These are phyloP conservation scores for Teratosphaeria destructans DNA, from an alignment of 2,329 filamentous ascomycete genomes.

Conservation along the genomic window DNA sequence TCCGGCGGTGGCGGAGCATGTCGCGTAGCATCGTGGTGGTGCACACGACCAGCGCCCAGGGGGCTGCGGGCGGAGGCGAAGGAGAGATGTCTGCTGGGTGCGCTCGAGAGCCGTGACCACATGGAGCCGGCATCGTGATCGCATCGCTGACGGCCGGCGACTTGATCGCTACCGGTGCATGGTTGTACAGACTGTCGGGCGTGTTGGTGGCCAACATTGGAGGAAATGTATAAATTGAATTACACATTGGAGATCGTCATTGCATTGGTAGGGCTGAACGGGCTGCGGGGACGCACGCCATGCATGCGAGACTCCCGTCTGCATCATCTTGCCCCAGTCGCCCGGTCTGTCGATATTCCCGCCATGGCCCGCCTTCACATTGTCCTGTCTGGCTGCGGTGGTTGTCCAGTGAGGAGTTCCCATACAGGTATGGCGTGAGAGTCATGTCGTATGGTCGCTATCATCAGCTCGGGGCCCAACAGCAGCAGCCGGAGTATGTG, in stretches of 20 bases:
- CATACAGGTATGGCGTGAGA: neutral
- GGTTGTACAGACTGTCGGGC: neutral
- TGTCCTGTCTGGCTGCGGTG: too few relatives aligned
- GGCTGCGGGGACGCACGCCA: neutral
- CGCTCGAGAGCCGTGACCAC: slow-evolving; percentile 21
- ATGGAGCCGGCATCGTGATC: slow-evolving; percentile 23
- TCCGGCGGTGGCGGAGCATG: slow-evolving; percentile 3
- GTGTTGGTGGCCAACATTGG: neutral
- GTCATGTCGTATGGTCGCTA: neutral
- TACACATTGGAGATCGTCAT: neutral
- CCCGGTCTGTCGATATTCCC: neutral
- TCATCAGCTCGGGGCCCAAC: neutral
- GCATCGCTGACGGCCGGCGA: slow-evolving; percentile 14
- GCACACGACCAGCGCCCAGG: slow-evolving; percentile 19
- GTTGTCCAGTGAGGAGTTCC: too few relatives aligned
- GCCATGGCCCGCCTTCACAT: too few relatives aligned
- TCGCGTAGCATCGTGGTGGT: slow-evolving; percentile 16
- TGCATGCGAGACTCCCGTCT: neutral
- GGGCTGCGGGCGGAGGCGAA: slow-evolving; percentile 20
- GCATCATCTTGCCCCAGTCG: neutral
- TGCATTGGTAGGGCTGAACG: neutral
- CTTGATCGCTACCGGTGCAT: neutral
- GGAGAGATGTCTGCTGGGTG: slow-evolving; percentile 27
- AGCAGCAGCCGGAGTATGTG: neutral
- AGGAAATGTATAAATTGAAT: neutral